Evolutionary conservation across 2,329 filamentous ascomycete genomes (phyloP), one percentile per base, ranked within the genome.

Genomic region (Exutisphaerella laricina): DNA sequence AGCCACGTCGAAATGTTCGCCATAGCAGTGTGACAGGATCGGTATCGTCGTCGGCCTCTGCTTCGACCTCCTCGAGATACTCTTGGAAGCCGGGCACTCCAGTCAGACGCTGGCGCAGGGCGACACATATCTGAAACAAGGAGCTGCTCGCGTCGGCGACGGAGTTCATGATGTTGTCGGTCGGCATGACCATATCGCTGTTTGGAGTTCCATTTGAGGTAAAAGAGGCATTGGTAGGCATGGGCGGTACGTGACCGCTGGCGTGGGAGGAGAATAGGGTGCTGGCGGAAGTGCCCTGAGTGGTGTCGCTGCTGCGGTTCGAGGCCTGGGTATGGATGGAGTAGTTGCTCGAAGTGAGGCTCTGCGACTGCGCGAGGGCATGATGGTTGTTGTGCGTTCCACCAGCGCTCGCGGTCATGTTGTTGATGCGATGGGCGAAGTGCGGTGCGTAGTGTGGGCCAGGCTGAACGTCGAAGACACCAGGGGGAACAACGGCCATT

Each of bases 101-200:
- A 43, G 81, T 76, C 48, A 98, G 72, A 50, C 92, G 81, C 68
- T 84, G 81, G 63, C 86, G 87, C 48, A 97, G 73, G 41, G 83
- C 81, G 54, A 94, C 77, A 65, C 92, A 97, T 65, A 94, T 95
- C 67, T 97, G 90, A 67, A 95, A 98, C 17, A 98, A 79, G 8
- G 89, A 96, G 46, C 84, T 78, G 43, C 86, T 87, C 53, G 92
- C 89, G 64, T 95, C 89, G 63, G 89, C 92, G 64, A 87, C 85
- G 67, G 90, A 86, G 69, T 98, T 98, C 74, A 98, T 95, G 65
- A 98, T 94, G 66, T 95, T 96, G 65, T 85, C 78, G 46, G 85
- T 88, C 48, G 88, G 85, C 58, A 87, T 71, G 49, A 89, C 78
- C 47, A 78, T 78, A 33, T 80, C 49, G 41, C 30, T 37, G 28